Evolutionary conservation across 202 grass and related monocot species (phyloP).

Genomic region (Panicum virgatum): DNA sequence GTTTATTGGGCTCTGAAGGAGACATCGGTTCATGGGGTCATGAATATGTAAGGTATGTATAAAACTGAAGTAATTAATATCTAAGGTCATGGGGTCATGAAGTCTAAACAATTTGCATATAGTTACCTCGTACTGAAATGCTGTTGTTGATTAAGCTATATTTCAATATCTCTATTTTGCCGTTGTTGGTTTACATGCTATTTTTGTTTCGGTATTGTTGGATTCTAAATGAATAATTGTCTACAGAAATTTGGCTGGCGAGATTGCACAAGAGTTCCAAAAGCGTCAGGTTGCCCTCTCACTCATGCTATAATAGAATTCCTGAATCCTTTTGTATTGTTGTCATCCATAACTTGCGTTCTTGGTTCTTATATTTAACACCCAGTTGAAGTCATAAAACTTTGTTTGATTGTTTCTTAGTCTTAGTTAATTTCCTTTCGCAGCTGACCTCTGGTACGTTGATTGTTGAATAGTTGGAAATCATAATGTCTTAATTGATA

Average conservation of each 20-base stretch:
- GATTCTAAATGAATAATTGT: conserved; percentile 26
- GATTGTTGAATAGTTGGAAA: conserved; percentile 19
- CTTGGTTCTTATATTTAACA: not conserved
- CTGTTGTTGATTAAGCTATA: not conserved
- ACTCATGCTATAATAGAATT: conserved; percentile 14
- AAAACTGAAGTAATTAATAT: not conserved
- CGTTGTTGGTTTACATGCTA: not conserved
- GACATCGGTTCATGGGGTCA: conserved; percentile 98
- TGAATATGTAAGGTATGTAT: conserved; percentile 89
- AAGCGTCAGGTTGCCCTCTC: conserved; percentile 75
- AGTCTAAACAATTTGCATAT: not conserved
- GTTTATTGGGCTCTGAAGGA: conserved; percentile 88
- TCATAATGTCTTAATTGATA: not conserved
- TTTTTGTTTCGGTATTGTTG: not conserved
- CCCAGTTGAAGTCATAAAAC: not conserved
- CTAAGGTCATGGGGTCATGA: too few relatives aligned
- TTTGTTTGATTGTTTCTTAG: not conserved
- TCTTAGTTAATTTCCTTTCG: conserved; percentile 10
- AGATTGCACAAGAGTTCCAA: conserved; percentile 96
- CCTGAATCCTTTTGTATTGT: not conserved
- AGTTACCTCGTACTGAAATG: not conserved
- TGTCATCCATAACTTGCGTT: not conserved
- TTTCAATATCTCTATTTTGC: not conserved
- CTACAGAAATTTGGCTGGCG: conserved; percentile 87
- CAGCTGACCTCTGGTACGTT: not conserved